A percentile compares a stretch with the other conserved stretches of the same genome.
phyloP scores from a whole-genome alignment of 1,139 yeast species.

The Diutina sp. region DNA sequence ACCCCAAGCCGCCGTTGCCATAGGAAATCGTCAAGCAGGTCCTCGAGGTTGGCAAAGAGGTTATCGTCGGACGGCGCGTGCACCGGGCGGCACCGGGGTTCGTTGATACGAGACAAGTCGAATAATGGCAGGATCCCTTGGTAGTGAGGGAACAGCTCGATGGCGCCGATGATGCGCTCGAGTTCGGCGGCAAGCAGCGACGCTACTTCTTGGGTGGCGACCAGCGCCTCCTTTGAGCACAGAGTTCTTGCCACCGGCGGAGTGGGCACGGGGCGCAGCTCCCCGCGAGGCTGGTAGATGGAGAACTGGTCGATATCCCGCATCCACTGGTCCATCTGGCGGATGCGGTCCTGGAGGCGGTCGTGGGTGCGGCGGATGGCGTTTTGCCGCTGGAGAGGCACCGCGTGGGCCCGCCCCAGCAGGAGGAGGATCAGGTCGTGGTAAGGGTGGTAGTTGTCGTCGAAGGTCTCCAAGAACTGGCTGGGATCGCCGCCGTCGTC shows the following conservation, averaged over 20 bases:
- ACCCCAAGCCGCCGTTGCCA: neutral
- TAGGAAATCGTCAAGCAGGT: neutral
- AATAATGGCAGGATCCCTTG: neutral
- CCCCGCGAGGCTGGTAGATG: neutral
- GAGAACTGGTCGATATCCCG: neutral
- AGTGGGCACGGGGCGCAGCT: neutral
- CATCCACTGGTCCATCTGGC: neutral
- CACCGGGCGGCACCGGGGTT: neutral
- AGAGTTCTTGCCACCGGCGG: neutral
- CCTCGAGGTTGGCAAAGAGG: neutral
- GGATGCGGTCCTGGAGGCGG: neutral
- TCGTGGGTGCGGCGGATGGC: neutral
- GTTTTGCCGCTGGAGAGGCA: neutral
- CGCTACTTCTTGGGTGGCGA: neutral
- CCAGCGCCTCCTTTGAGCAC: neutral
- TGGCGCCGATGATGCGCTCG: neutral
- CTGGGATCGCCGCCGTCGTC: neutral
- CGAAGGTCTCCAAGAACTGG: neutral
- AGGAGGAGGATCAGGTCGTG: neutral
- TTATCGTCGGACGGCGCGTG: neutral
- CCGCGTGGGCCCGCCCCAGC: neutral
- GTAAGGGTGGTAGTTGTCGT: neutral
- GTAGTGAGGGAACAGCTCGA: neutral
- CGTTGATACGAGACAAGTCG: neutral
- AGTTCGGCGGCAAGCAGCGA: neutral